A percentile compares a stretch with the other conserved stretches of the same genome.
Evolutionary conservation across 805 yeast species (phyloP).

Genomic region (Clavispora carvajalis): DNA sequence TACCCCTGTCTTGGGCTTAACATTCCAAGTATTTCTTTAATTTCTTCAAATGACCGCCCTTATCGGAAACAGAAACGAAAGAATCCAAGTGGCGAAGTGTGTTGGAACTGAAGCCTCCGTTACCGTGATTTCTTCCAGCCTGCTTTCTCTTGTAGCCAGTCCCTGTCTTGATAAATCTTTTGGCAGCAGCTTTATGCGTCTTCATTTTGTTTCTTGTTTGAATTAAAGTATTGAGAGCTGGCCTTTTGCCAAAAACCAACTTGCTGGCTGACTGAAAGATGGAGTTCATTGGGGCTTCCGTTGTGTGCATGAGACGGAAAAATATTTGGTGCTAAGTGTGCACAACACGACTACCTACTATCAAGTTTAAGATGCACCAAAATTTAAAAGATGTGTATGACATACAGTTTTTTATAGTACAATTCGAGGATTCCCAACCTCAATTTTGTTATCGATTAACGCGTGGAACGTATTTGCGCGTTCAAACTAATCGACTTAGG

Average conservation of each 20-base stretch:
- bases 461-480: too few species aligned
- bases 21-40: conserved; percentile 43
- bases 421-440: too few species aligned
- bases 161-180: conserved; percentile 77
- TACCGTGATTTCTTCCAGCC: conserved; percentile 90
- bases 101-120: conserved; percentile 76
- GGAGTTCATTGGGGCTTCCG: conserved; percentile 11
- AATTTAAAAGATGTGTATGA: too few species aligned
- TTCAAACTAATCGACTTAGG: too few species aligned
- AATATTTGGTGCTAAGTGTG: conserved; percentile 1
- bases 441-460: too few species aligned
- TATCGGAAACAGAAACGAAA: conserved; percentile 46
- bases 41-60: conserved; percentile 54
- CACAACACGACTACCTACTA: not conserved
- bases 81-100: conserved; percentile 56
- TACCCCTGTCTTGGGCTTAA: not conserved
- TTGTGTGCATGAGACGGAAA: not conserved
- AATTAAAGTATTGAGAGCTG: conserved; percentile 20
- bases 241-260: conserved; percentile 15
- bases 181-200: conserved; percentile 83
- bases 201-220: conserved; percentile 51
- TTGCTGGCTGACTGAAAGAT: conserved; percentile 13
- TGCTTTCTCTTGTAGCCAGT: conserved; percentile 50
- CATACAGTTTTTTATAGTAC: too few species aligned
- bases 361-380: too few species aligned